phyloP scores from a whole-genome alignment of 1,139 yeast species.

The Debaryomyces udenii region DNA sequence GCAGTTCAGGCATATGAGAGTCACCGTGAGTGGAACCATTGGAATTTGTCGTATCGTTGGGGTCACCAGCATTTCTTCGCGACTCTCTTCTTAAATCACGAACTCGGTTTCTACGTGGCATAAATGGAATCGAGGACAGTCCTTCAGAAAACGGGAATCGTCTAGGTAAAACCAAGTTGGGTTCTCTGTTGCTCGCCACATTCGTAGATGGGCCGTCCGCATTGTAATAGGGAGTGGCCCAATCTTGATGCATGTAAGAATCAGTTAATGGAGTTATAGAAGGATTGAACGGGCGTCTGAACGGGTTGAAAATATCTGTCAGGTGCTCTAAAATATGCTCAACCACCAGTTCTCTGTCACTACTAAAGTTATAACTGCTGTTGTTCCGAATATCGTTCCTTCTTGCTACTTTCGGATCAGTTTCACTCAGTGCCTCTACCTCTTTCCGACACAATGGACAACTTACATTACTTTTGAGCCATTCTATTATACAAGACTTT shows the following conservation, averaged over 20 bases:
- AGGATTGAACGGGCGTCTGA: constrained; percentile 41
- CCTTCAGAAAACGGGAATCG: constrained; percentile 34
- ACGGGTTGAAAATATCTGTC: constrained; percentile 45
- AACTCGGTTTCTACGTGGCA: constrained; percentile 12
- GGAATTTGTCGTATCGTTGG: neutral
- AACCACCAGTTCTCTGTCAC: constrained; percentile 22
- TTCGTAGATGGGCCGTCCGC: constrained; percentile 10
- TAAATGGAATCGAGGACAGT: constrained; percentile 12
- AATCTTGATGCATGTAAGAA: constrained; percentile 40
- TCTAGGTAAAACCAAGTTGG: constrained; percentile 34
- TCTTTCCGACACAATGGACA: constrained; percentile 52
- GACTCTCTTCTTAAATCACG: constrained; percentile 12
- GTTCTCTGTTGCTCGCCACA: constrained; percentile 23
- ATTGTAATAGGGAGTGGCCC: constrained; percentile 32
- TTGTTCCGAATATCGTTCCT: constrained; percentile 15
- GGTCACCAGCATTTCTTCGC: constrained; percentile 7
- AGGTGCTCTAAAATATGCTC: constrained; percentile 33
- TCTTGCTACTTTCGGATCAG: constrained; percentile 24
- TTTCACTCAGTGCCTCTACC: constrained; percentile 34
- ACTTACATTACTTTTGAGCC: constrained; percentile 45
- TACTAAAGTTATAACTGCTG: constrained; percentile 20
- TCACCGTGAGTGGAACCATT: neutral
- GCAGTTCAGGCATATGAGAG: neutral
- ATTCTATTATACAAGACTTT: constrained; percentile 44
- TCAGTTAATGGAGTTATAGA: constrained; percentile 47